Evolutionary conservation across 2,329 filamentous ascomycete genomes (phyloP), one percentile per base, ranked within the genome.

Genomic region (Clarireedia paspali): DNA sequence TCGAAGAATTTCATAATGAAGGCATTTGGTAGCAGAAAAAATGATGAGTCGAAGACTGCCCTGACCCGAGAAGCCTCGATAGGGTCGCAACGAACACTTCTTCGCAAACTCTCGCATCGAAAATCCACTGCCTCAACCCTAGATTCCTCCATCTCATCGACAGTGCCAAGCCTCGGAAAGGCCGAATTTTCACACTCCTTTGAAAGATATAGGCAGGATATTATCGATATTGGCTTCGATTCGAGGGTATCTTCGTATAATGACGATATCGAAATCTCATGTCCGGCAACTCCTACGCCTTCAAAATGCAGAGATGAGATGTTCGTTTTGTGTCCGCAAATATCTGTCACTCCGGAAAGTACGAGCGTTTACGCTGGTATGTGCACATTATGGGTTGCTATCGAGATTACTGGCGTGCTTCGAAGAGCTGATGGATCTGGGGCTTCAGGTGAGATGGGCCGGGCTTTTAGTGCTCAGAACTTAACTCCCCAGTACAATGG

Each of bases 361-460:
- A 60, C 45, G 5, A 63, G 57, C 57, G 58, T 72, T 9, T 64
- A 67, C 50, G 64, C 61, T 48, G 63, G 63, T 40, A 59, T 55
- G 26, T 66, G 65, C 14, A 64, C 62, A 23, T 60, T 72, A 6
- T 71, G 70, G 66, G 63, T 69, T 5, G 69, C 70, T n/a, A 61
- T 73, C 48, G 66, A 70, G 50, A 58, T 74, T 38, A 64, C 63
- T 20, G 70, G 68, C 15, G 49, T 57, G 39, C 59, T 69, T 44
- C 57, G 60, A 39, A 57, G 42, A 27, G 60, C 63, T 39, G 61
- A 64, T 58, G 58, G 57, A 12, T 24, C 53, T 26, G 49, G 59
- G n/a, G 20, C 39, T 44, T 56, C 30, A 17, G 24, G 26, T 48
- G 45, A 55, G 40, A 42, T 34, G 17, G 42, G 47, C 42, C 36